Evolutionary conservation across 257 asterid species (phyloP).

Genomic region (Solanum microdontum): DNA sequence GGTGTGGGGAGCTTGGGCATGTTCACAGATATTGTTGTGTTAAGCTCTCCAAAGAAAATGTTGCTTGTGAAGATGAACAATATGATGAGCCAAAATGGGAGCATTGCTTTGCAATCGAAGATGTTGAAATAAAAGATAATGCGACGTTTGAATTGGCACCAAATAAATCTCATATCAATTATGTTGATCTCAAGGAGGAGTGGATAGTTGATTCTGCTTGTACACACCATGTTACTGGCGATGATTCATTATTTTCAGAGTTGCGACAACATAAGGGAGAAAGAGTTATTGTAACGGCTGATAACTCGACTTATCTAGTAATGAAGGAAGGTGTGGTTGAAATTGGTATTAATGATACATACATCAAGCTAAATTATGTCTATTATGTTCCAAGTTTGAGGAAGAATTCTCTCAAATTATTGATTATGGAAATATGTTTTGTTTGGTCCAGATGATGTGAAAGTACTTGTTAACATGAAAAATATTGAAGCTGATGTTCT

Average conservation of each 20-base stretch:
- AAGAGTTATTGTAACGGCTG: not conserved
- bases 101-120: not conserved
- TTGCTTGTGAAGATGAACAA: not conserved
- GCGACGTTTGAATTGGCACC: too few species aligned
- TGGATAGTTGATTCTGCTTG: not conserved
- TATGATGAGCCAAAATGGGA: not conserved
- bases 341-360: too few species aligned
- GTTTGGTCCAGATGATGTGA: constrained; percentile 6
- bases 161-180: too few species aligned
- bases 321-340: not conserved
- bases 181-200: not conserved
- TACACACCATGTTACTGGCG: not conserved
- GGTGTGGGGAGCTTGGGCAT: not conserved
- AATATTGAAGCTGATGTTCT: not conserved
- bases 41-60: not conserved
- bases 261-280: not conserved
- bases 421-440: constrained; percentile 2
- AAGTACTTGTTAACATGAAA: not conserved
- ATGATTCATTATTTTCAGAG: not conserved
- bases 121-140: too few species aligned
- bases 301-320: not conserved
- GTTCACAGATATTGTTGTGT: constrained; percentile 5
- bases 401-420: constrained; percentile 3
- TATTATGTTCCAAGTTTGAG: constrained; percentile 5
- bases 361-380: not conserved